Base-by-base conservation (phyloP, 1,139 yeast genomes). In the Taphrina populina region DNA sequence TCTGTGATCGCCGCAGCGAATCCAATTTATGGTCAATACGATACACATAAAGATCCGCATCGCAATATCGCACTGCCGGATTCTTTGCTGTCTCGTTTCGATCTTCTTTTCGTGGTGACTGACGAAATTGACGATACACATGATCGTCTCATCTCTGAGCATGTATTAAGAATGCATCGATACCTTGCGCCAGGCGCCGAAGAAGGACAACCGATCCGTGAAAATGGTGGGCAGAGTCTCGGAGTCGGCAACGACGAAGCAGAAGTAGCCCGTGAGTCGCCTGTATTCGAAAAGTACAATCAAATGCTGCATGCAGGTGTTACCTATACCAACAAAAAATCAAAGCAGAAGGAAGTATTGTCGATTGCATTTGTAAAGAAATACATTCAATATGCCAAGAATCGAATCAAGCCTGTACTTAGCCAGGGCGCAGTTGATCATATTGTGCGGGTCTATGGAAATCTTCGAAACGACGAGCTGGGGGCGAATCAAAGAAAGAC, bases 1-100 rank as follows among this genome's bases (percentile, higher is more conserved):
- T 85, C 95, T 36, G 98, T 92, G 19, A 80, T 94, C 64, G 98
- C 98, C 0, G 99, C 99, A 26, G 99, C 99, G 7, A 92, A 92
- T 68, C 99, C 99, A 0, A 90, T 92, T 2, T 88, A 83, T 71
- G 98, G 98, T 43, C 97, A 92, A 69, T 94, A 92, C 69, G 97
- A 92, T 71, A 83, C 90, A 33, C 95, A 87, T 70, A 88, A 87
- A 72, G 96, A 94, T 64, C 98, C 98, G 3, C 96, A 90, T 70
- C 86, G 87, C 70, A 92, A 92, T 67, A 94, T 94, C 64, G 97
- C 97, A 0, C 77, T 92, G 57, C 98, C 99, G 1, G 99, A 94
- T 72, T 92, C 99, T 3, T 76, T 92, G 60, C 76, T 92, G 62
- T 92, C 97, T 10, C 96, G 99, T 80, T 92, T 92, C 67, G 99